Evolutionary conservation across 257 asterid species (phyloP).

Genomic region (Salvia miltiorrhiza): DNA sequence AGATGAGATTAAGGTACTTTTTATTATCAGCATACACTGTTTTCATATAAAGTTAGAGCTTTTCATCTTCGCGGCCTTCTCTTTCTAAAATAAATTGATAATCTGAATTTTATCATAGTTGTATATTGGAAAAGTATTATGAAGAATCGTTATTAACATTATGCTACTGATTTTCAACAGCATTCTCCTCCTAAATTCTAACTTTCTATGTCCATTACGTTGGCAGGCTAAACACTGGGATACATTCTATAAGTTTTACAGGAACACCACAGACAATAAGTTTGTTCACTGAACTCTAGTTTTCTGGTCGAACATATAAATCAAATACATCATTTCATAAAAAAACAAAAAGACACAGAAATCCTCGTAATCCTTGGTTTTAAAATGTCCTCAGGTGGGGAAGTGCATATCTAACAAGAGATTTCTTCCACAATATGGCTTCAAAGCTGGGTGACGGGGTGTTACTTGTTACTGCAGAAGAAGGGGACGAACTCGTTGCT

Average conservation of each 20-base stretch:
- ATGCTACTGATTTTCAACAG: neutral
- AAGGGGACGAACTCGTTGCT: constrained; percentile 75
- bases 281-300: constrained; percentile 22
- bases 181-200: constrained; percentile 14
- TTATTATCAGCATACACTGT: constrained; percentile 9
- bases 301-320: constrained; percentile 7
- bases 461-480: constrained; percentile 82
- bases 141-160: neutral
- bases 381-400: constrained; percentile 78
- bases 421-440: constrained; percentile 89
- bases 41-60: neutral
- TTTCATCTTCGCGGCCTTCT: neutral
- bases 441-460: constrained; percentile 86
- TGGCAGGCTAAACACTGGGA: constrained; percentile 95
- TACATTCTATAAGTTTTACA: constrained; percentile 84
- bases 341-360: neutral
- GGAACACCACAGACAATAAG: constrained; percentile 84
- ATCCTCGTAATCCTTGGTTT: neutral
- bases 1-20: constrained; percentile 78
- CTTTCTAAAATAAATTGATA: neutral
- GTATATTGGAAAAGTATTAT: neutral
- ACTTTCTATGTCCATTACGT: constrained; percentile 10
- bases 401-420: constrained; percentile 85
- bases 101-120: neutral
- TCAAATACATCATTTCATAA: constrained; percentile 11